Evolutionary conservation across 345 rosid species (phyloP).

Genomic region (Citrus inodora): DNA sequence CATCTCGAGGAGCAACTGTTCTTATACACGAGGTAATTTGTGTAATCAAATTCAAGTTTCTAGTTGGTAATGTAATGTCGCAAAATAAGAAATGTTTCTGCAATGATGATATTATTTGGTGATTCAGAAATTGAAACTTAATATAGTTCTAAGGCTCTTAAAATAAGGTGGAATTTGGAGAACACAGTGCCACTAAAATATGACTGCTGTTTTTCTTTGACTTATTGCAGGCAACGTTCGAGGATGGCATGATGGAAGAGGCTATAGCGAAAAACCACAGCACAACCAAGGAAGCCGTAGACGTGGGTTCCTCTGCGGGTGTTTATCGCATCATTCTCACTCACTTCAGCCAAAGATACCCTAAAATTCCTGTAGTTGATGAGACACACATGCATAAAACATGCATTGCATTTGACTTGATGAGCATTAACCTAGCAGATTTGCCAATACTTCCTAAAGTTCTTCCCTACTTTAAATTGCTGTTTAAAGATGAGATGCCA

Average conservation of each 20-base stretch:
- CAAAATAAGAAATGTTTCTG: background rate
- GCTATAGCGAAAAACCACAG: slow-evolving; percentile 91
- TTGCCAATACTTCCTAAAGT: slow-evolving; percentile 73
- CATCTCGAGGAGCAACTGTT: slow-evolving; percentile 73
- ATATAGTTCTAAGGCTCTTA: background rate
- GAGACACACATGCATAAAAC: slow-evolving; percentile 82
- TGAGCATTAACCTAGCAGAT: slow-evolving; percentile 89
- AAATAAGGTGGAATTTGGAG: background rate
- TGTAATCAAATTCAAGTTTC: background rate
- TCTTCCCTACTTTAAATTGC: slow-evolving; percentile 73
- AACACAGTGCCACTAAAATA: background rate
- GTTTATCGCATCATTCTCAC: slow-evolving; percentile 81
- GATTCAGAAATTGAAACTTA: background rate
- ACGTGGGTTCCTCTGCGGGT: slow-evolving; percentile 57
- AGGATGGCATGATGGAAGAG: slow-evolving; percentile 83
- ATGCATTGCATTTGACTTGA: slow-evolving; percentile 88
- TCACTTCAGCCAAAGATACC: slow-evolving; percentile 98
- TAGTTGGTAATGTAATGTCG: background rate
- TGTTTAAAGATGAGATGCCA: slow-evolving; percentile 66
- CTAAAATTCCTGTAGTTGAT: slow-evolving; percentile 80
- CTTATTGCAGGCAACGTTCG: slow-evolving; percentile 77
- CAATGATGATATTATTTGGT: background rate
- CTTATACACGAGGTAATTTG: slow-evolving; percentile 85
- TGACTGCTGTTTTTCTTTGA: background rate
- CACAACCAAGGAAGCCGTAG: slow-evolving; percentile 92